Conservation (phyloP, 2,329 filamentous ascomycete species). For the Thelonectria discophora region DNA sequence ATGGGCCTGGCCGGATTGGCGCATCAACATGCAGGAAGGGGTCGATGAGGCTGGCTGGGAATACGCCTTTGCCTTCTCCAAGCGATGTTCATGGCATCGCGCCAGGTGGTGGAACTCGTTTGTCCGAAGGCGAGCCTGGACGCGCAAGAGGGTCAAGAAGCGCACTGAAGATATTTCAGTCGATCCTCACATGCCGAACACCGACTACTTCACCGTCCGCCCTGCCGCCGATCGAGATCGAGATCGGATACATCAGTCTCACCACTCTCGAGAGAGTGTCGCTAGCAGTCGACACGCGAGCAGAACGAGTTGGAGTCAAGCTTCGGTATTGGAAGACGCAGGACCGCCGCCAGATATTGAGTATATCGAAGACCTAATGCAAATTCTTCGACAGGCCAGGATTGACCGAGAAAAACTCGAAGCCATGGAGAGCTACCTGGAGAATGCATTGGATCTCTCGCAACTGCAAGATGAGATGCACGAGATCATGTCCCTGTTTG, state of each 20-base stretch:
- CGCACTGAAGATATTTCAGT: conserved; percentile 53
- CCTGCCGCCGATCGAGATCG: conserved; percentile 56
- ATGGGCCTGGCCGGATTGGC: conserved; percentile 79
- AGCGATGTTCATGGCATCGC: conserved; percentile 83
- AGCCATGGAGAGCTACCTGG: conserved; percentile 82
- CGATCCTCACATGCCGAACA: conserved; percentile 73
- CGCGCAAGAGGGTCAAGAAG: conserved; percentile 78
- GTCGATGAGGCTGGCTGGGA: conserved; percentile 92
- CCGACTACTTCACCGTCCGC: conserved; percentile 83
- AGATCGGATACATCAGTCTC: conserved; percentile 45
- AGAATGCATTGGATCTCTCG: conserved; percentile 78
- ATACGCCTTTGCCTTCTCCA: conserved; percentile 88
- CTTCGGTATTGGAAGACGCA: conserved; percentile 53
- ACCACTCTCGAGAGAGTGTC: conserved; percentile 46
- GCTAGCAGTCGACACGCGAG: conserved; percentile 46
- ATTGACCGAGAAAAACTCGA: conserved; percentile 95
- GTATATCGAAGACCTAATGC: conserved; percentile 75
- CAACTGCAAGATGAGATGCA: conserved; percentile 82
- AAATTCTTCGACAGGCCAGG: conserved; percentile 70
- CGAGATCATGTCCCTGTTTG: conserved; percentile 83
- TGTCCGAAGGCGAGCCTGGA: conserved; percentile 89
- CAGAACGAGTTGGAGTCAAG: conserved; percentile 50
- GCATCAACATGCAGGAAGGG: conserved; percentile 75
- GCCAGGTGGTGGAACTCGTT: conserved; percentile 95
- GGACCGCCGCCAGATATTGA: conserved; percentile 67